A percentile compares a stretch with the other conserved stretches of the same genome.
These are phyloP conservation scores for Emmonsia crescens DNA, from an alignment of 2,329 filamentous ascomycete species.

Conservation along the genomic window DNA sequence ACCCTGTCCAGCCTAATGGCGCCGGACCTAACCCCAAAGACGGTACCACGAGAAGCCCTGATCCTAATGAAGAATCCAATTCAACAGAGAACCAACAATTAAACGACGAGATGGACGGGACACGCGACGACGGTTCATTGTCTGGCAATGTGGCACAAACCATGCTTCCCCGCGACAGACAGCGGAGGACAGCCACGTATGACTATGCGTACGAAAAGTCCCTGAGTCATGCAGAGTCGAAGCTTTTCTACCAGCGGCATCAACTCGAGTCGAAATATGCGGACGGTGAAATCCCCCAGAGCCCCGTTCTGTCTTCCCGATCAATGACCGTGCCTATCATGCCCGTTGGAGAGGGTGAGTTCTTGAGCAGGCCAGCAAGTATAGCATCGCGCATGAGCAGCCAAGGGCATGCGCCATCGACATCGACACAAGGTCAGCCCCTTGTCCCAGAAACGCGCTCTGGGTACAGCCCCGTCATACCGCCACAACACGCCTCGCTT, in stretches of 20 bases:
- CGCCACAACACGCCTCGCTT: background rate
- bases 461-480: background rate
- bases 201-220: slow-evolving; percentile 89
- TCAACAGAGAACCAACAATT: background rate
- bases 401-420: slow-evolving; percentile 8
- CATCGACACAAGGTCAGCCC: slow-evolving; percentile 1
- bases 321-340: slow-evolving; percentile 16
- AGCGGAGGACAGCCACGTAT: slow-evolving; percentile 73
- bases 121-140: slow-evolving; percentile 5
- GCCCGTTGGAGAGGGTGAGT: slow-evolving; percentile 7
- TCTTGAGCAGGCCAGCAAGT: slow-evolving; percentile 17
- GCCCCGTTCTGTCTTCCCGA: slow-evolving; percentile 25
- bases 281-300: slow-evolving; percentile 28
- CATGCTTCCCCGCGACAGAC: slow-evolving; percentile 32
- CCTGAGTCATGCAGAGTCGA: slow-evolving; percentile 87
- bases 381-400: slow-evolving; percentile 16
- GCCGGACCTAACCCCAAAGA: too few species aligned
- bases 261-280: slow-evolving; percentile 49
- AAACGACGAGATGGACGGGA: slow-evolving; percentile 1
- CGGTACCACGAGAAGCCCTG: background rate
- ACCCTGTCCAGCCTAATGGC: background rate
- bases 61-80: background rate
- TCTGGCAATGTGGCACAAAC: slow-evolving; percentile 7
- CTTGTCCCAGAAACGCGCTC: background rate
- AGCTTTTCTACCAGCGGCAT: slow-evolving; percentile 88